phyloP scores from a whole-genome alignment of 2,329 filamentous ascomycete genomes.

The Dactylellina parvicollis region DNA sequence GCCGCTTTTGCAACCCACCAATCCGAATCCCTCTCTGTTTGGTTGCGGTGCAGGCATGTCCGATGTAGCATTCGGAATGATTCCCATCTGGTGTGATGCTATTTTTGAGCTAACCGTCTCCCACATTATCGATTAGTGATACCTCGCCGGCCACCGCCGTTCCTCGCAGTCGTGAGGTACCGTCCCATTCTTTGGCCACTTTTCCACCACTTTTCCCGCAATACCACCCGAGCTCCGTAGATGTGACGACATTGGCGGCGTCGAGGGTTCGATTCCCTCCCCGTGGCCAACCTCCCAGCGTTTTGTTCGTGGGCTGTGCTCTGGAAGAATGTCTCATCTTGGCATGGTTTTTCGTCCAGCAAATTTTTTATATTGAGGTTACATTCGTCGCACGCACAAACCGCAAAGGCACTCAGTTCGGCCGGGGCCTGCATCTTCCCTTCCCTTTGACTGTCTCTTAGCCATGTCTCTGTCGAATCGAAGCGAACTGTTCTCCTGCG shows the following conservation, averaged over 20 bases:
- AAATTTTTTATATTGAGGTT: conserved; percentile 45
- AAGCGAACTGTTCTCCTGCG: conserved; percentile 16
- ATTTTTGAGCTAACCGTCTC: conserved; percentile 30
- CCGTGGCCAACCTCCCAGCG: too few relatives aligned
- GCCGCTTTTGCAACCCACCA: conserved; percentile 3
- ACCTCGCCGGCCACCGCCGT: conserved; percentile 27
- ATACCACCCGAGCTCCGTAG: conserved; percentile 8
- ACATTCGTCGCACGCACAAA: conserved; percentile 41
- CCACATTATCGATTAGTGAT: conserved; percentile 44
- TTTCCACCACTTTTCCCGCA: neutral
- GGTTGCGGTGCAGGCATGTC: conserved; percentile 31
- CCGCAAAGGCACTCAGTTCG: neutral
- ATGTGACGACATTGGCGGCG: conserved; percentile 47
- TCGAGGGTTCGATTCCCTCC: too few relatives aligned
- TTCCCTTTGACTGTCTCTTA: neutral
- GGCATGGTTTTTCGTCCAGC: neutral
- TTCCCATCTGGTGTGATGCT: conserved; percentile 44
- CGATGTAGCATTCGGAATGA: conserved; percentile 47
- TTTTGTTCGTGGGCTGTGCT: conserved; percentile 12
- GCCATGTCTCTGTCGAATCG: conserved; percentile 24
- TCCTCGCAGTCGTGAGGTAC: conserved; percentile 38
- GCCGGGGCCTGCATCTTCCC: conserved; percentile 15
- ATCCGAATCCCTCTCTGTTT: conserved; percentile 17
- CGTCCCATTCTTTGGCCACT: conserved; percentile 32
- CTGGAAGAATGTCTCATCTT: conserved; percentile 18